Evolutionary conservation across 805 yeast genomes (phyloP), one percentile per base, ranked within the genome.

Genomic region (Saccharomycopsis sp.): DNA sequence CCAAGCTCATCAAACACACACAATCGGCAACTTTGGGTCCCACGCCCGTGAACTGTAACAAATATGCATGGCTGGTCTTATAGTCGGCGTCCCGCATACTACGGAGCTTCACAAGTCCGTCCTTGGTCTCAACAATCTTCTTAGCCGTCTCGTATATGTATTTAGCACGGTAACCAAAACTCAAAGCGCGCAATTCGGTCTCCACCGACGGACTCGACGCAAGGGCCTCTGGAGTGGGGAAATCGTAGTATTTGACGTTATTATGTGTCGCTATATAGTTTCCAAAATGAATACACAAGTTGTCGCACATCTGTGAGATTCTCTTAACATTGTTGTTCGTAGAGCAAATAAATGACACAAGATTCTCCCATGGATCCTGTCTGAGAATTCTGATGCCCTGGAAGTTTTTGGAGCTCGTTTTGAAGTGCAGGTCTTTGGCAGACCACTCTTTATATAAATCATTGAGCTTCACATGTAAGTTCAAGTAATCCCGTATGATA

Each of bases 1-100:
- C 93, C 61, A 93, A 75, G 1, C 94, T 85, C 97, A 94, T 93
- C 52, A 94, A 75, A 63, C 96, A 85, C 15, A 94, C 94, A 70
- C 99, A 94, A 66, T 94, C 99, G 0, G 99, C 97, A 1, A 94
- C 98, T 72, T 94, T 94, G 0, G 98, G 98, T 0, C 99, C 99
- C 0, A 94, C 97, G 0, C 99, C 99, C 2, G 80, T 76, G 64
- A 87, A 86, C 61, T 80, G 76, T 63, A 86, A 74, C 49, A 94
- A 72, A 54, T 78, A 82, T 3, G 76, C 74, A 61, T 84, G 87
- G 1, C 85, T 84, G 3, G 75, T 78, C 52, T 73, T 76, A 63
- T 84, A 83, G 2, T 77, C 68, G 47, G 72, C 67, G 1, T 69
- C 62, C 8, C 91, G 72, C 61, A 86, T 73, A 0, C 67, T 67